A percentile compares a stretch with the other conserved stretches of the same genome.
Conservation (phyloP, 257 asterid genomes). For the Handroanthus guayacan region DNA sequence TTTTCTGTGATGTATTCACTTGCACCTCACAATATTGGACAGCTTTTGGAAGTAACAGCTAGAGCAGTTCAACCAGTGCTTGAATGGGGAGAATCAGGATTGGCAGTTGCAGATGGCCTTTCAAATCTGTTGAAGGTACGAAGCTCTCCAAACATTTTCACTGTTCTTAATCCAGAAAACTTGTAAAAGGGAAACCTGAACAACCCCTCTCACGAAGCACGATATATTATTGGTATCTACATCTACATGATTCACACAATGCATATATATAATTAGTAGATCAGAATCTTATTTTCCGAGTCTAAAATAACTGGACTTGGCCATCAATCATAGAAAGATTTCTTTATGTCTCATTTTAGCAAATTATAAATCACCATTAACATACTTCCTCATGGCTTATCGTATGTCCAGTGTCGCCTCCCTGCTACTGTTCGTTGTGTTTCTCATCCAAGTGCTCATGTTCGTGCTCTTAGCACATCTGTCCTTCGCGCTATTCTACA, state of each 20-base stretch:
- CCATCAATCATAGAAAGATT: constrained; percentile 1
- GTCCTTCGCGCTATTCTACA: constrained; percentile 88
- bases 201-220: neutral
- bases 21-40: constrained; percentile 33
- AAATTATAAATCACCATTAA: constrained; percentile 26
- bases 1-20: constrained; percentile 28
- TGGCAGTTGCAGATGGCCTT: constrained; percentile 91
- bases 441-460: constrained; percentile 96
- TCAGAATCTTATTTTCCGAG: neutral
- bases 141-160: constrained; percentile 2
- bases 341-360: constrained; percentile 15
- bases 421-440: constrained; percentile 90
- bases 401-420: constrained; percentile 79
- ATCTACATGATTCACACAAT: neutral
- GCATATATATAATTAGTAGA: neutral
- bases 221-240: neutral
- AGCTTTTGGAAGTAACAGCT: constrained; percentile 97
- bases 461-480: constrained; percentile 94
- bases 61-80: constrained; percentile 92
- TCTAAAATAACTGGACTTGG: neutral
- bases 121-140: constrained; percentile 84
- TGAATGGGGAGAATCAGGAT: constrained; percentile 95
- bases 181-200: constrained; percentile 6
- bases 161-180: constrained; percentile 8
- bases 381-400: constrained; percentile 6